These are phyloP conservation scores for Monilinia fructicola DNA, from an alignment of 2,329 filamentous ascomycete species.

Conservation along the genomic window DNA sequence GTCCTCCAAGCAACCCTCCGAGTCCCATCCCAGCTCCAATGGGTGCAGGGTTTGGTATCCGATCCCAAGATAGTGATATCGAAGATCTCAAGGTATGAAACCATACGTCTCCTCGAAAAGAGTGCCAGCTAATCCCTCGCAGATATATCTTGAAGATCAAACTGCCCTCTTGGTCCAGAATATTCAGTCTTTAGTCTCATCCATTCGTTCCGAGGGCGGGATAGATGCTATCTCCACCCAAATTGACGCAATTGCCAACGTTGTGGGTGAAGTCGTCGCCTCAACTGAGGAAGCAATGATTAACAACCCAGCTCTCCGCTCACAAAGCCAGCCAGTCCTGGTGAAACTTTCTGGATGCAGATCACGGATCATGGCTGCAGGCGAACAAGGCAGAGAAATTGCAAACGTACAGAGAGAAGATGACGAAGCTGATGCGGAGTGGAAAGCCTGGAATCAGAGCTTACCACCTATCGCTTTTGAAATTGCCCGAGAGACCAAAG, in stretches of 20 bases:
- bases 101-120: neutral
- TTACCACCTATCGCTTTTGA: slow-evolving; percentile 85
- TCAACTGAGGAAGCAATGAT: slow-evolving; percentile 61
- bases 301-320: slow-evolving; percentile 53
- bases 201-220: slow-evolving; percentile 64
- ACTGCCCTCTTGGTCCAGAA: slow-evolving; percentile 75
- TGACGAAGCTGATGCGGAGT: slow-evolving; percentile 53
- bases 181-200: slow-evolving; percentile 76
- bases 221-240: slow-evolving; percentile 67
- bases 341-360: slow-evolving; percentile 62
- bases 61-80: slow-evolving; percentile 49
- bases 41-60: slow-evolving; percentile 45
- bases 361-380: slow-evolving; percentile 63
- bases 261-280: slow-evolving; percentile 68
- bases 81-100: slow-evolving; percentile 59
- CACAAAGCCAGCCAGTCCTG: slow-evolving; percentile 52
- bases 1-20: slow-evolving; percentile 20
- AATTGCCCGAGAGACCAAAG: slow-evolving; percentile 79
- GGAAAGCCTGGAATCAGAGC: slow-evolving; percentile 65
- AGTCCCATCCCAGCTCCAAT: slow-evolving; percentile 33
- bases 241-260: slow-evolving; percentile 67
- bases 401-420: slow-evolving; percentile 53
- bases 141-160: slow-evolving; percentile 81
- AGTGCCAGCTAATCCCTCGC: slow-evolving; percentile 30
- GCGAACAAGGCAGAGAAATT: slow-evolving; percentile 60